Evolutionary conservation across 2,329 filamentous ascomycete genomes (phyloP), one percentile per base, ranked within the genome.

Genomic region (Pseudogymnoascus sp.): DNA sequence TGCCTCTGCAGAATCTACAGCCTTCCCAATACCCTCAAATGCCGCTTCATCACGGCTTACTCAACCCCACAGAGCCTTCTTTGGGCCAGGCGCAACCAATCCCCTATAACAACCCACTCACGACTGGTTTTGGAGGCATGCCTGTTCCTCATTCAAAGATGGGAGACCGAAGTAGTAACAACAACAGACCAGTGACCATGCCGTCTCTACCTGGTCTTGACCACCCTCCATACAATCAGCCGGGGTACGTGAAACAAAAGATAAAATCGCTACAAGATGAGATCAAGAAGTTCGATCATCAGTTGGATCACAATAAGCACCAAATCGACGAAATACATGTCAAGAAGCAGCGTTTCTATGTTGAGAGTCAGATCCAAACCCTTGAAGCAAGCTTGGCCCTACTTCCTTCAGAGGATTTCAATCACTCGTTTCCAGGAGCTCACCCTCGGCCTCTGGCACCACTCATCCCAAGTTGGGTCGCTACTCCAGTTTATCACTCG

Each of bases 251-350:
- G 21, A 73, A 65, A 43, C 62, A 21, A 16, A 70, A 72, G 49
- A 66, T 73, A 56, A 64, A 69, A 18, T 61, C 75, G 43, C 77
- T 87, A 62, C 78, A 78, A 42, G 68, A 71, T n/a, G 78, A 79
- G n/a, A 76, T 87, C 64, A 83, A 80, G 68, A 80, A 81, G 63
- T 76, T 82, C 42, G 80, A 86, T 66, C 80, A 84, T 64, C 84
- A 88, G 67, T 72, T 87, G 49, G 78, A 80, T 61, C 85, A 83
- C 75, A 87, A 87, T 69, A 81, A 79, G 66, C 83, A 87, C 66
- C 84, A 87, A 67, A 84, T 87, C 65, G 84, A 87, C 64, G 82
- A 84, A 67, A 78, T 77, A 65, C 73, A 77, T 36, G 79, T 84
- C 71, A 77, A 80, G 65, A 69, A 74, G 25, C 77, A 78, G 46